Conservation (phyloP, 2,329 filamentous ascomycete species). For the Phialocephala sp. region DNA sequence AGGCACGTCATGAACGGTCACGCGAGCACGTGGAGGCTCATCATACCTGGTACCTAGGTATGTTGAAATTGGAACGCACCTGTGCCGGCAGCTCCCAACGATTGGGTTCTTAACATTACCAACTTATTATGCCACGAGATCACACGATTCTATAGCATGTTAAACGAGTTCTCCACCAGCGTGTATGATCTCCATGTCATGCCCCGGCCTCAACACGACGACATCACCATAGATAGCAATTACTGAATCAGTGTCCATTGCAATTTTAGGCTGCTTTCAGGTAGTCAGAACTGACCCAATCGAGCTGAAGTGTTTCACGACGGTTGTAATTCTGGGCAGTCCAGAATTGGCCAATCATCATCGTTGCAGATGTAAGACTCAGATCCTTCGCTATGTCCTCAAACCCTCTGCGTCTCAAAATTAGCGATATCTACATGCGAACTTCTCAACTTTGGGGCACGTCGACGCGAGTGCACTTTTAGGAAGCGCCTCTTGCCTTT, state of each 20-base stretch:
- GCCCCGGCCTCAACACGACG: conserved; percentile 1
- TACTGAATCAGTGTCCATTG: background rate
- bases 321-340: background rate
- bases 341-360: background rate
- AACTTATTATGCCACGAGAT: background rate
- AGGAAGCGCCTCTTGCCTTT: background rate
- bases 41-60: no score
- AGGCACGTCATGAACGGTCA: no score
- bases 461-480: background rate
- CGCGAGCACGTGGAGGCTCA: no score
- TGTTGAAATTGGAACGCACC: no score
- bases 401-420: conserved; percentile 6
- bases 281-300: background rate
- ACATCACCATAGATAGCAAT: background rate
- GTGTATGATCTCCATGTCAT: background rate
- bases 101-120: no score
- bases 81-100: no score
- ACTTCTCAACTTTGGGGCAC: background rate
- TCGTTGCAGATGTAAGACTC: background rate
- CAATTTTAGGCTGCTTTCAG: background rate
- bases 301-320: background rate
- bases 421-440: background rate
- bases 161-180: background rate
- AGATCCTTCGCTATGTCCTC: background rate
- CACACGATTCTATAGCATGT: background rate